Conservation (phyloP, 345 rosid genomes). For the Syzygium oleosum region DNA sequence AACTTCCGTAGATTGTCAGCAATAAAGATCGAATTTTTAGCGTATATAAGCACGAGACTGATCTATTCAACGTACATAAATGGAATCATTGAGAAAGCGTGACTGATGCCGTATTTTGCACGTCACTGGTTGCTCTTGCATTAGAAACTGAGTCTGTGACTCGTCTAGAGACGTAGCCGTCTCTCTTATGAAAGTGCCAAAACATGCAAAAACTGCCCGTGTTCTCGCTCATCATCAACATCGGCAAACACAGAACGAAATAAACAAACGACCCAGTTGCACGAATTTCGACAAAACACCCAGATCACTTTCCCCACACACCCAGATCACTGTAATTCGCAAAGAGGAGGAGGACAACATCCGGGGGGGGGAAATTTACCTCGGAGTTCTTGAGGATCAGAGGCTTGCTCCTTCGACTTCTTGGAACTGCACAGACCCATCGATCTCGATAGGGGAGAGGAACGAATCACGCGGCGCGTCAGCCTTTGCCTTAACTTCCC, state of each 20-base stretch:
- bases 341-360: background rate
- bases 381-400: background rate
- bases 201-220: background rate
- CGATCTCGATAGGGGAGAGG: background rate
- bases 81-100: background rate
- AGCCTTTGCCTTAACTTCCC: background rate
- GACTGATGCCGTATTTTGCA: background rate
- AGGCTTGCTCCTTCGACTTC: background rate
- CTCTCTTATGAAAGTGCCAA: background rate
- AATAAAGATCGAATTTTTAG: background rate
- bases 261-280: background rate
- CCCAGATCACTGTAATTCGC: background rate
- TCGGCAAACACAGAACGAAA: background rate
- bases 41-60: background rate
- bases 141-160: background rate
- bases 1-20: background rate
- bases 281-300: background rate
- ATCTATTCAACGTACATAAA: background rate
- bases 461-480: background rate
- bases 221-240: background rate
- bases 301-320: background rate
- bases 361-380: background rate
- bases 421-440: constrained; percentile 11
- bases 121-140: background rate
- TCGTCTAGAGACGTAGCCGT: background rate